Evolutionary conservation across 352 stramenopile species (phyloP).

Genomic region (Phytophthora sp.): DNA sequence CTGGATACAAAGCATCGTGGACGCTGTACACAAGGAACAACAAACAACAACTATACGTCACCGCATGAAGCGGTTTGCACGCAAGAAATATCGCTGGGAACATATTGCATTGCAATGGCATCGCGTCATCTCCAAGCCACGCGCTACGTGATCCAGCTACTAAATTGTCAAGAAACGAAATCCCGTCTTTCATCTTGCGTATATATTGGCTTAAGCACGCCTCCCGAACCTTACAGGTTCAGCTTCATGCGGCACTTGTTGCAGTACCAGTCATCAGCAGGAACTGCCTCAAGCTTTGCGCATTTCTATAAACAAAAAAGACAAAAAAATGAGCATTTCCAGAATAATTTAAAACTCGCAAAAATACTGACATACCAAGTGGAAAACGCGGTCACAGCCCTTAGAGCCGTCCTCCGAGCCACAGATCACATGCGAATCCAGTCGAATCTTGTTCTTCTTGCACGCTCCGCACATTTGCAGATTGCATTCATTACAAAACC

Average conservation of each 20-base stretch:
- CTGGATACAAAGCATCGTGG: constrained; percentile 60
- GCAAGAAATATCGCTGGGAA: constrained; percentile 58
- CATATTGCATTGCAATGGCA: constrained; percentile 66
- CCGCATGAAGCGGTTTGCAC: constrained; percentile 68
- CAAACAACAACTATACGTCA: constrained; percentile 37
- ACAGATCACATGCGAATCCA: constrained; percentile 92
- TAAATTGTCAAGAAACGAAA: background rate
- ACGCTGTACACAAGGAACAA: constrained; percentile 42
- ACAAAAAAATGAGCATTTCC: constrained; percentile 15
- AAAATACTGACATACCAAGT: constrained; percentile 61
- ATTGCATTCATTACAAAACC: constrained; percentile 91
- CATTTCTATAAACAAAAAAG: constrained; percentile 72
- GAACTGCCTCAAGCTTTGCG: constrained; percentile 74
- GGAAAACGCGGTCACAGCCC: constrained; percentile 88
- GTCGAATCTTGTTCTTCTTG: constrained; percentile 88
- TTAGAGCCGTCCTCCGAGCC: constrained; percentile 87
- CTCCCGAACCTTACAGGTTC: constrained; percentile 35
- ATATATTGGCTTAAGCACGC: constrained; percentile 29
- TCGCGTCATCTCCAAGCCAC: constrained; percentile 42
- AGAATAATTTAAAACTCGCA: background rate
- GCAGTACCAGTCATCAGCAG: constrained; percentile 91
- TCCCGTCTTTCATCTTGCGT: constrained; percentile 25
- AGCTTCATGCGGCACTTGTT: constrained; percentile 66
- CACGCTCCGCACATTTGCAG: constrained; percentile 79
- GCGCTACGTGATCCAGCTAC: constrained; percentile 10